These are phyloP conservation scores for Aureobasidium zeae DNA, from an alignment of 2,329 filamentous ascomycete genomes.

Conservation along the genomic window DNA sequence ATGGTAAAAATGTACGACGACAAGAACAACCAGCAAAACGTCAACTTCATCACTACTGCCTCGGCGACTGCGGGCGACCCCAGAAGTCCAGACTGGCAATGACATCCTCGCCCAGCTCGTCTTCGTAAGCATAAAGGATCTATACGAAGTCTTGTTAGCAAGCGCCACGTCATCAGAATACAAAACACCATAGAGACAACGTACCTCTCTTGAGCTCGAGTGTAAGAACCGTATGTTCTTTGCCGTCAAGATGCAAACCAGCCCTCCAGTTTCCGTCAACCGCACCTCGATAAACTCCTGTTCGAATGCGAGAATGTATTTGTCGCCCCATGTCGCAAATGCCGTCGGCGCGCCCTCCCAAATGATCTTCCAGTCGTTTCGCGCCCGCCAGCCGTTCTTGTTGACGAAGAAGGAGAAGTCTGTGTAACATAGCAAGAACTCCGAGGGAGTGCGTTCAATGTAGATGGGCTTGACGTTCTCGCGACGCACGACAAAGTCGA, in stretches of 20 bases:
- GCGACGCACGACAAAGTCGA: slow-evolving; percentile 91
- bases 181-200: slow-evolving; percentile 25
- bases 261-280: slow-evolving; percentile 82
- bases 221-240: slow-evolving; percentile 97
- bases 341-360: slow-evolving; percentile 91
- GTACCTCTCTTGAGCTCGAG: slow-evolving; percentile 90
- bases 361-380: slow-evolving; percentile 92
- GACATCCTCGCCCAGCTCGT: slow-evolving; percentile 85
- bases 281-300: slow-evolving; percentile 95
- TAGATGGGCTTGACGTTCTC: slow-evolving; percentile 93
- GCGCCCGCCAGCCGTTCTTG: slow-evolving; percentile 90
- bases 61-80: slow-evolving; percentile 37
- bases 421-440: slow-evolving; percentile 95
- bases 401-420: slow-evolving; percentile 99
- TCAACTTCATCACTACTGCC: slow-evolving; percentile 13
- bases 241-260: slow-evolving; percentile 90
- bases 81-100: slow-evolving; percentile 96
- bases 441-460: slow-evolving; percentile 91
- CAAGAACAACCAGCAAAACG: too few species aligned
- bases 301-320: slow-evolving; percentile 92
- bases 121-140: slow-evolving; percentile 97
- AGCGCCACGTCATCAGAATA: not conserved
- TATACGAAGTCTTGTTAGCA: slow-evolving; percentile 31
- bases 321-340: slow-evolving; percentile 86
- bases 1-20: too few species aligned